These are phyloP conservation scores for Ascomycota sp. DNA, from an alignment of 2,329 filamentous ascomycete species.

Conservation along the genomic window DNA sequence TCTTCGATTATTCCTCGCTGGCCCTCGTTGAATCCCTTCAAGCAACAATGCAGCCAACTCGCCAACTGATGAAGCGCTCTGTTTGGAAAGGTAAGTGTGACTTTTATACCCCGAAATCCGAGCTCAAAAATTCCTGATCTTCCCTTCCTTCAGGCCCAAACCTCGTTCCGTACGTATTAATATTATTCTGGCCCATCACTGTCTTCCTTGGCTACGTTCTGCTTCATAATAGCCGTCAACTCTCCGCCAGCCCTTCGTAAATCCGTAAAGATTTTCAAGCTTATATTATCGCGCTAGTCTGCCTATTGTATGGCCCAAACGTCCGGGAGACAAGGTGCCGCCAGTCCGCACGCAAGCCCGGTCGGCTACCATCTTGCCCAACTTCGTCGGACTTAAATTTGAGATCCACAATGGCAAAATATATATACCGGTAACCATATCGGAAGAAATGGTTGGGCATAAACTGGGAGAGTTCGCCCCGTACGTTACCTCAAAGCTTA, in stretches of 20 bases:
- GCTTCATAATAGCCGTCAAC: not conserved
- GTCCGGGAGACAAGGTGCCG: constrained; percentile 38
- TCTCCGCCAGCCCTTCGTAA: not conserved
- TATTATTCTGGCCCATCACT: too few species aligned
- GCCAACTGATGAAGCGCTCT: constrained; percentile 50
- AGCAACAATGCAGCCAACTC: constrained; percentile 44
- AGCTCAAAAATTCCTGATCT: not conserved
- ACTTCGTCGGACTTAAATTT: constrained; percentile 78
- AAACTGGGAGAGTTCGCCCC: constrained; percentile 83
- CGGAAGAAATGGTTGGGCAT: constrained; percentile 90
- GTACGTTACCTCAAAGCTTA: constrained; percentile 32
- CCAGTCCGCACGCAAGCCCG: constrained; percentile 77
- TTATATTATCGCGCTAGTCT: constrained; percentile 18
- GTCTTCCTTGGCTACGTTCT: not conserved
- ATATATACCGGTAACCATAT: constrained; percentile 65
- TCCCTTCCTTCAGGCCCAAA: constrained; percentile 21
- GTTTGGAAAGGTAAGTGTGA: constrained; percentile 81
- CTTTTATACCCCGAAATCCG: not conserved
- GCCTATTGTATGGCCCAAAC: constrained; percentile 40
- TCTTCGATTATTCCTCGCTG: too few species aligned
- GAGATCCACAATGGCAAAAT: constrained; percentile 82
- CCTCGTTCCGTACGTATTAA: constrained; percentile 35
- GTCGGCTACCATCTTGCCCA: constrained; percentile 74
- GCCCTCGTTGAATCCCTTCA: too few species aligned
- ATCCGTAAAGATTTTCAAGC: not conserved